Evolutionary conservation across 2,329 filamentous ascomycete species (phyloP).

Genomic region (Huntiella bhutanensis): DNA sequence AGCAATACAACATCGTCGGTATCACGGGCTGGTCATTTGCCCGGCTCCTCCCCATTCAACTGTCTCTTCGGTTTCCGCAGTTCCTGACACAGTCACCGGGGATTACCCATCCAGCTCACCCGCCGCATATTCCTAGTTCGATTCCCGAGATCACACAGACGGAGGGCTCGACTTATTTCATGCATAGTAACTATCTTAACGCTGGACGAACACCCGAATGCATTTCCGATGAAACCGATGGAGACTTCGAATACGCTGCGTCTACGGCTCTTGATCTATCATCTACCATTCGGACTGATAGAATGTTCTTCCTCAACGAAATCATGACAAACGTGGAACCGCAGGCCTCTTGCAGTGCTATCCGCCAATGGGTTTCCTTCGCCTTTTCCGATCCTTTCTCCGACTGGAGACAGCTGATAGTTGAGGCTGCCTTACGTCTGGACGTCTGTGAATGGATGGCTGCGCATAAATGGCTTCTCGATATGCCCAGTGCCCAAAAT

Average conservation of each 20-base stretch:
- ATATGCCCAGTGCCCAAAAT: background rate
- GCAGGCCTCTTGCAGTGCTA: slow-evolving; percentile 3
- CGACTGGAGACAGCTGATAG: slow-evolving; percentile 6
- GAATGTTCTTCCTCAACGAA: slow-evolving; percentile 44
- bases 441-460: slow-evolving; percentile 6
- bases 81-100: slow-evolving; percentile 5
- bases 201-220: too few relatives aligned
- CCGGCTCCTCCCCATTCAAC: slow-evolving; percentile 6
- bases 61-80: slow-evolving; percentile 7
- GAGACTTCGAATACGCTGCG: background rate
- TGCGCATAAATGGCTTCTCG: slow-evolving; percentile 1
- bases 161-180: too few relatives aligned
- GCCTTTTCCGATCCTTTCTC: slow-evolving; percentile 4
- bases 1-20: slow-evolving; percentile 5
- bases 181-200: too few relatives aligned
- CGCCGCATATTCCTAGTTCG: background rate
- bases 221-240: background rate
- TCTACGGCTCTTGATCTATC: background rate
- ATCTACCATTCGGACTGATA: slow-evolving; percentile 1
- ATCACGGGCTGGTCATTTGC: slow-evolving; percentile 10
- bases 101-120: background rate
- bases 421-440: slow-evolving; percentile 5
- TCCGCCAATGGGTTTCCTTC: slow-evolving; percentile 10
- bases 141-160: too few relatives aligned
- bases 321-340: slow-evolving; percentile 76